A percentile compares a stretch with the other conserved stretches of the same genome.
phyloP scores from a whole-genome alignment of 192 early-diverging fungal genomes.

The Coemansia brasiliensis region DNA sequence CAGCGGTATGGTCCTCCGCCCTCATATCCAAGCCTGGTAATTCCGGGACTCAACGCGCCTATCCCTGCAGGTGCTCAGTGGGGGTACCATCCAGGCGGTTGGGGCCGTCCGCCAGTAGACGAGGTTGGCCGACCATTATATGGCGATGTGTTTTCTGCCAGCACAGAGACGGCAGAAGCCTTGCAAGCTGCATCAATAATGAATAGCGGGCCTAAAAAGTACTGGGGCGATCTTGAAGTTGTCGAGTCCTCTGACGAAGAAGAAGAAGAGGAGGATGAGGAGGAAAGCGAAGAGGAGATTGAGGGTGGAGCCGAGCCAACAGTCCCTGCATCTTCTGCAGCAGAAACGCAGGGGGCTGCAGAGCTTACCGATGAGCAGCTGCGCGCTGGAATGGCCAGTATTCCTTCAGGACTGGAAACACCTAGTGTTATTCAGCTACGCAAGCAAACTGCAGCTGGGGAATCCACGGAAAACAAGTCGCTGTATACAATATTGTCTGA shows the following conservation, averaged over 20 bases:
- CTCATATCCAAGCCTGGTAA: slow-evolving; percentile 84
- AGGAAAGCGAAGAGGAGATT: slow-evolving; percentile 59
- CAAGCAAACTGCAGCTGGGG: slow-evolving; percentile 60
- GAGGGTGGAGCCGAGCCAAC: slow-evolving; percentile 32
- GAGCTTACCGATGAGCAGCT: slow-evolving; percentile 59
- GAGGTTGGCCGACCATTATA: slow-evolving; percentile 89
- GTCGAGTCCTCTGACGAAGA: slow-evolving; percentile 64
- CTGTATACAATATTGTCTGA: slow-evolving; percentile 88
- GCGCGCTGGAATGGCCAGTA: slow-evolving; percentile 60
- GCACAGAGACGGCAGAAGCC: slow-evolving; percentile 52
- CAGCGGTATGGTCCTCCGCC: slow-evolving; percentile 96
- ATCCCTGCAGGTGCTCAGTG: slow-evolving; percentile 97
- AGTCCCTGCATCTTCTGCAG: slow-evolving; percentile 53
- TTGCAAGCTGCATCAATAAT: background rate
- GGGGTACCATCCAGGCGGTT: slow-evolving; percentile 97
- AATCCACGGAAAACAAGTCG: slow-evolving; percentile 50
- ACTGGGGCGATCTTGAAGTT: slow-evolving; percentile 90
- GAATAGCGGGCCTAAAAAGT: slow-evolving; percentile 32
- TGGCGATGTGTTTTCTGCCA: slow-evolving; percentile 90
- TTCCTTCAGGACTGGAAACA: slow-evolving; percentile 71
- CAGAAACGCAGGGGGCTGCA: slow-evolving; percentile 19
- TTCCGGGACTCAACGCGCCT: slow-evolving; percentile 94
- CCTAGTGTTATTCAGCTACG: slow-evolving; percentile 90
- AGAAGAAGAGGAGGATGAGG: slow-evolving; percentile 73
- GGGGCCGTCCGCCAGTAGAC: slow-evolving; percentile 84